These are phyloP conservation scores for Penicillium digitatum DNA, from an alignment of 2,329 filamentous ascomycete genomes.

Conservation along the genomic window DNA sequence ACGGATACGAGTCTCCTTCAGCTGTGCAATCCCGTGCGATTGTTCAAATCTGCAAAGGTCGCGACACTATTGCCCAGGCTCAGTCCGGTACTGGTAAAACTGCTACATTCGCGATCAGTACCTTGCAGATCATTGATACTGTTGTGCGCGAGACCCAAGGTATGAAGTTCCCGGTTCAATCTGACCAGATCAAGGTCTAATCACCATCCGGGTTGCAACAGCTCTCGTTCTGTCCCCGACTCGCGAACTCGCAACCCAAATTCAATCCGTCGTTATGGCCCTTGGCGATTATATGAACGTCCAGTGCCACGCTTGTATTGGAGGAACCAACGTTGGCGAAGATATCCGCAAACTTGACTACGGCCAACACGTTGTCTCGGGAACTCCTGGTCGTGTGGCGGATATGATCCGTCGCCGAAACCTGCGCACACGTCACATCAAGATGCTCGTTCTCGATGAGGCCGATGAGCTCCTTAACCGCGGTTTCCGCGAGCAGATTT, in stretches of 20 bases:
- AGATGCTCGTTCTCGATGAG: conserved; percentile 99
- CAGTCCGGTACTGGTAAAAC: conserved; percentile 98
- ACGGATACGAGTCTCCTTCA: conserved; percentile 96
- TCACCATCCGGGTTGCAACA: conserved; percentile 19
- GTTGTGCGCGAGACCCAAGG: conserved; percentile 83
- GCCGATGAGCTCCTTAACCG: conserved; percentile 97
- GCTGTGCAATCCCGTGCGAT: conserved; percentile 97
- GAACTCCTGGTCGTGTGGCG: conserved; percentile 95
- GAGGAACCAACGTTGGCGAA: conserved; percentile 94
- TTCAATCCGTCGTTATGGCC: conserved; percentile 98
- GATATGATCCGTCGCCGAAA: conserved; percentile 99
- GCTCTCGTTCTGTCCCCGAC: conserved; percentile 90
- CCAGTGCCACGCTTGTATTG: conserved; percentile 98
- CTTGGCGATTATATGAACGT: conserved; percentile 99
- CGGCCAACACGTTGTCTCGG: conserved; percentile 94
- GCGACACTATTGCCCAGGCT: conserved; percentile 96
- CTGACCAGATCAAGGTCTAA: neutral
- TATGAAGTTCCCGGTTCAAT: conserved; percentile 23
- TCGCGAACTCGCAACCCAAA: conserved; percentile 97
- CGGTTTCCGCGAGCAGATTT: conserved; percentile 99
- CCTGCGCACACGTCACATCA: conserved; percentile 95
- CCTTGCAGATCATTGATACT: conserved; percentile 93
- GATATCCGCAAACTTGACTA: conserved; percentile 98
- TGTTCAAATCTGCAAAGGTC: conserved; percentile 97
- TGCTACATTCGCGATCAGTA: conserved; percentile 92